These are phyloP conservation scores for Ceratobasidium papillatum DNA, from an alignment of 1,284 basidiomycete genomes.

Conservation along the genomic window DNA sequence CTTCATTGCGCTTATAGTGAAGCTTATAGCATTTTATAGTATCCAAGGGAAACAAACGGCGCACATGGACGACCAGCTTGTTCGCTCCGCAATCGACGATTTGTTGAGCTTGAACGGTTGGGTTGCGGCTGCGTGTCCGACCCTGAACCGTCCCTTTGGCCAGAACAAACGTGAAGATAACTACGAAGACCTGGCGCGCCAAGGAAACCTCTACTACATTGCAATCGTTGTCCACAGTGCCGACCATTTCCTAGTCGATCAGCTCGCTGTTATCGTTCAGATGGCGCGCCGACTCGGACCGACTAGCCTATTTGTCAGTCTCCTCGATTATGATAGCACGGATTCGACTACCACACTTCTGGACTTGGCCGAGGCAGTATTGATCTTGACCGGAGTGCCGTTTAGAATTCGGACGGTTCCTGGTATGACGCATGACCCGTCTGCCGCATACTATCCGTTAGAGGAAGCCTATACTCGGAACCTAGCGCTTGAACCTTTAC, in stretches of 20 bases:
- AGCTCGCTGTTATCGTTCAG: conserved; percentile 94
- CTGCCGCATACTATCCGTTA: conserved; percentile 88
- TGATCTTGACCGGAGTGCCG: conserved; percentile 88
- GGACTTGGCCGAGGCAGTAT: conserved; percentile 90
- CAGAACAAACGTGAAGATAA: conserved; percentile 83
- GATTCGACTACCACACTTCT: conserved; percentile 92
- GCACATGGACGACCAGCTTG: conserved; percentile 87
- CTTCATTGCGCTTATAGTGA: conserved; percentile 33
- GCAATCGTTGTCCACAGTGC: conserved; percentile 94
- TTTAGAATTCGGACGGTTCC: conserved; percentile 89
- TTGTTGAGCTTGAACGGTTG: conserved; percentile 94
- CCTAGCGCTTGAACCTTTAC: conserved; percentile 87
- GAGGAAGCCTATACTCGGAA: conserved; percentile 95
- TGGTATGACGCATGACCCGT: conserved; percentile 86
- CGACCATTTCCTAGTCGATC: conserved; percentile 96
- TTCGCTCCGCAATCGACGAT: conserved; percentile 87
- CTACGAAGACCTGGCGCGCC: conserved; percentile 84
- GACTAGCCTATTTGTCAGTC: conserved; percentile 89
- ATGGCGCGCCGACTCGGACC: conserved; percentile 88
- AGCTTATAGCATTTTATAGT: conserved; percentile 53
- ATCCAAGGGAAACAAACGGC: conserved; percentile 83
- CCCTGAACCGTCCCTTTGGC: conserved; percentile 87
- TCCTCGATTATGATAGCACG: conserved; percentile 92
- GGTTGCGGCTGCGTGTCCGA: conserved; percentile 96
- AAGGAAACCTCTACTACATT: conserved; percentile 89